A percentile compares a stretch with the other conserved stretches of the same genome.
Conservation (phyloP, 202 grass and related monocot genomes). For the Schoenoplectus tabernaemontani region DNA sequence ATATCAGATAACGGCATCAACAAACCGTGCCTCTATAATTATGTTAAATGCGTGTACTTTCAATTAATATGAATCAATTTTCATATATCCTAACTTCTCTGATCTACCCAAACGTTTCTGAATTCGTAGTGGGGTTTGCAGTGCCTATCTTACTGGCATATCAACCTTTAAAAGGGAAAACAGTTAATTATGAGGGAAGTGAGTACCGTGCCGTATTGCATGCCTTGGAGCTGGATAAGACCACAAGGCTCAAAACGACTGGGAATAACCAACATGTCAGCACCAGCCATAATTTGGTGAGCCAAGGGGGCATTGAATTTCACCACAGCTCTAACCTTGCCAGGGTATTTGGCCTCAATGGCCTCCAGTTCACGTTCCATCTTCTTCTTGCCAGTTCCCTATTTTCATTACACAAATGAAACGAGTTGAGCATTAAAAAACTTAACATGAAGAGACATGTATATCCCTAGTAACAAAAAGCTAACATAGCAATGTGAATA, state of each 20-base stretch:
- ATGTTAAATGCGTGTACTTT: background rate
- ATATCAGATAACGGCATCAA: background rate
- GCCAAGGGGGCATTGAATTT: conserved; percentile 85
- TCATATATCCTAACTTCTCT: background rate
- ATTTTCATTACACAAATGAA: background rate
- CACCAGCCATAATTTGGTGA: conserved; percentile 85
- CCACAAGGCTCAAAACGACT: conserved; percentile 89
- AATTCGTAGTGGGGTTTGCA: background rate
- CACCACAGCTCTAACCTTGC: conserved; percentile 56
- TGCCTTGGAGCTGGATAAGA: conserved; percentile 80
- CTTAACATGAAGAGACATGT: background rate
- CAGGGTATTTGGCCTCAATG: conserved; percentile 46
- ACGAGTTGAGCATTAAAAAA: background rate
- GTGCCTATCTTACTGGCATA: background rate
- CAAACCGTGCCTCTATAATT: background rate
- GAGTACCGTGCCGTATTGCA: conserved; percentile 69
- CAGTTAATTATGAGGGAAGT: background rate
- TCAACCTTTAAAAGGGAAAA: background rate
- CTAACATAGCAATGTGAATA: background rate
- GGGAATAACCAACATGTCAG: conserved; percentile 64
- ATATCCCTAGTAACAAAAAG: background rate
- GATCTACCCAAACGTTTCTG: background rate
- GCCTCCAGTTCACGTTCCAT: conserved; percentile 45
- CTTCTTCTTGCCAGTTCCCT: conserved; percentile 93
- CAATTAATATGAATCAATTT: background rate